These are phyloP conservation scores for Sextonia rubra DNA, from an alignment of 164 flowering plant species.

Conservation along the genomic window DNA sequence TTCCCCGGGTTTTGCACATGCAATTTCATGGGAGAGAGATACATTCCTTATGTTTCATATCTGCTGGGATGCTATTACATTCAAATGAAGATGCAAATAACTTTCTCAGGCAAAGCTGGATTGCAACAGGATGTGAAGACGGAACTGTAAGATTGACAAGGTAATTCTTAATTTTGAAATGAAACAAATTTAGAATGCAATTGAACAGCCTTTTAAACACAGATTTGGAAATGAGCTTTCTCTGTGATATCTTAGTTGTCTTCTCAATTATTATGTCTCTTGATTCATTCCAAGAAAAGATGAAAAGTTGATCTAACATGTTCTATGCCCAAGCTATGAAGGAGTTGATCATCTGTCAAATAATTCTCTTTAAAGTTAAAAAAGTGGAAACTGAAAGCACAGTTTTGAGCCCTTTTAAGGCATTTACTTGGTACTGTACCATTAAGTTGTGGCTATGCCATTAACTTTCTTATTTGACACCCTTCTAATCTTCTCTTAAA, in stretches of 20 bases:
- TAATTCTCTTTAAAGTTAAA: too few species aligned
- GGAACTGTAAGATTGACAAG: conserved; percentile 93
- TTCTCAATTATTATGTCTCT: not conserved
- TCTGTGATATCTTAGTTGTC: not conserved
- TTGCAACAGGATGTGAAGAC: conserved; percentile 98
- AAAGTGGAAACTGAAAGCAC: too few species aligned
- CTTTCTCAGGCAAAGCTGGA: conserved; percentile 41
- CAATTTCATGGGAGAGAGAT: conserved; percentile 97
- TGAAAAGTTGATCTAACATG: too few species aligned
- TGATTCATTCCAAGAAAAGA: too few species aligned
- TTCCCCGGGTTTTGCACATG: conserved; percentile 63
- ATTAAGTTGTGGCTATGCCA: too few species aligned
- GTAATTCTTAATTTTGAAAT: conserved; percentile 25
- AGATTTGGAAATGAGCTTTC: not conserved
- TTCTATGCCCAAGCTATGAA: too few species aligned
- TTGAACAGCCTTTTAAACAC: not conserved
- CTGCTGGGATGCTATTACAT: conserved; percentile 21
- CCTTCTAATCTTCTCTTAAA: too few species aligned
- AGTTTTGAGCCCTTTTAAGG: too few species aligned
- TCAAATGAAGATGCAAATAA: conserved; percentile 12
- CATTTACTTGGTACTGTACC: too few species aligned
- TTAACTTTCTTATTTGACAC: too few species aligned
- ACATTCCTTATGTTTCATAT: conserved; percentile 72
- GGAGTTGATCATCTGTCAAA: too few species aligned
- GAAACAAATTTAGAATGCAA: not conserved